phyloP scores from a whole-genome alignment of 345 rosid genomes.

The Eucalyptus leucophloia region DNA sequence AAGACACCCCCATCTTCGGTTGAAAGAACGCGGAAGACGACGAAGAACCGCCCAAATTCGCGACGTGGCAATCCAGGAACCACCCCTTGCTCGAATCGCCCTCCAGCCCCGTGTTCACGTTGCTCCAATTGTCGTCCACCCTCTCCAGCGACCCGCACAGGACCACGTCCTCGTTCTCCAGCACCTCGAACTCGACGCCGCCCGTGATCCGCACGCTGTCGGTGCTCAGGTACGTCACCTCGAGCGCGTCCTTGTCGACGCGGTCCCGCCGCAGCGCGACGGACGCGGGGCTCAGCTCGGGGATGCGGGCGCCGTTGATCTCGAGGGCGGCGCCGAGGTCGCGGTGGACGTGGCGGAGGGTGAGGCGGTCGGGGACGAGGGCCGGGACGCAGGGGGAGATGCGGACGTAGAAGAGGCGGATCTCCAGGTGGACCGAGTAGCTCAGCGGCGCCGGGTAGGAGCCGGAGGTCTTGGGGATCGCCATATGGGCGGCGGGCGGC shows the following conservation, averaged over 20 bases:
- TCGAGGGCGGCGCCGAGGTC: constrained; percentile 71
- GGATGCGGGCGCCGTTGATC: constrained; percentile 62
- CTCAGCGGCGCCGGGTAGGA: constrained; percentile 11
- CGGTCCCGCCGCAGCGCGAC: constrained; percentile 68
- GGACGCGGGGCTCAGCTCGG: constrained; percentile 45
- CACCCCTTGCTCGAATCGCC: constrained; percentile 51
- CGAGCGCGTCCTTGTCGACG: constrained; percentile 53
- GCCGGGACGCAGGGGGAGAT: constrained; percentile 44
- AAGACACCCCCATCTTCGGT: constrained; percentile 38
- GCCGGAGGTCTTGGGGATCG: background rate
- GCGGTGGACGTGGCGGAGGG: constrained; percentile 58
- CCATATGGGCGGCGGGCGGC: background rate
- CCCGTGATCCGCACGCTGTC: constrained; percentile 74
- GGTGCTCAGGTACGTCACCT: constrained; percentile 84
- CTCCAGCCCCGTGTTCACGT: constrained; percentile 13
- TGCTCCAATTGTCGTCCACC: constrained; percentile 51
- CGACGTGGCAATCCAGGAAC: constrained; percentile 70
- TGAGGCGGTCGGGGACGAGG: constrained; percentile 56
- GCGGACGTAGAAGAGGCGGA: constrained; percentile 78
- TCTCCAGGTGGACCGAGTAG: constrained; percentile 67
- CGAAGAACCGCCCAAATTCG: constrained; percentile 18
- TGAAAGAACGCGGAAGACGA: constrained; percentile 37
- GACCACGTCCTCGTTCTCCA: constrained; percentile 37
- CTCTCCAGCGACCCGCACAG: constrained; percentile 80
- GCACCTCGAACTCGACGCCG: constrained; percentile 70